Evolutionary conservation across 768 basidiomycete genomes (phyloP).

Genomic region (Termitomyces sp.): DNA sequence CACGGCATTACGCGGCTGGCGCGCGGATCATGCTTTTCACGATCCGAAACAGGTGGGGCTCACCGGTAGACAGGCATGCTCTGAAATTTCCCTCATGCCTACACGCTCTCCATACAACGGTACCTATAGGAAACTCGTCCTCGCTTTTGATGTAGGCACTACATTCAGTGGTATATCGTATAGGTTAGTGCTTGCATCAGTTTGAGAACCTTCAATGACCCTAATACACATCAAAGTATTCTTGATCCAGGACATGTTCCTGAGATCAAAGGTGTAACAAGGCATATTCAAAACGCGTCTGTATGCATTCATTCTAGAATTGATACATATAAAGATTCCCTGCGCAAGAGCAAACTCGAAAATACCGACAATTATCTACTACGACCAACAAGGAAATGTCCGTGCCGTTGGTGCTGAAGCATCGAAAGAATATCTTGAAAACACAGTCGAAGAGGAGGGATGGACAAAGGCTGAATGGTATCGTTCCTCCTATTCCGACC

Average conservation of each 20-base stretch:
- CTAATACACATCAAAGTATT: conserved; percentile 17
- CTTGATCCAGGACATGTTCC: conserved; percentile 32
- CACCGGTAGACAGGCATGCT: no score
- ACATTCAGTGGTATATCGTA: conserved; percentile 51
- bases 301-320: background rate
- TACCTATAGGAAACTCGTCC: conserved; percentile 35
- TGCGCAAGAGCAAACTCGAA: conserved; percentile 41
- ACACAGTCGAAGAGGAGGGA: conserved; percentile 35
- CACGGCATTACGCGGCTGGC: no score
- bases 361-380: conserved; percentile 44
- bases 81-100: no score
- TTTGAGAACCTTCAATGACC: background rate
- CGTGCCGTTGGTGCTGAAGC: conserved; percentile 49
- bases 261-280: conserved; percentile 37
- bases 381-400: conserved; percentile 34
- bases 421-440: conserved; percentile 31
- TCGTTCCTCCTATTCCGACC: no score
- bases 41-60: no score
- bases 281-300: conserved; percentile 21
- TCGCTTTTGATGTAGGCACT: conserved; percentile 53
- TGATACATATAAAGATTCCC: conserved; percentile 35
- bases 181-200: conserved; percentile 12
- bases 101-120: conserved; percentile 36
- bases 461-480: background rate
- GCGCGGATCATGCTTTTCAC: no score